phyloP scores from a whole-genome alignment of 1,284 basidiomycete species.

The Ustilago nuda region DNA sequence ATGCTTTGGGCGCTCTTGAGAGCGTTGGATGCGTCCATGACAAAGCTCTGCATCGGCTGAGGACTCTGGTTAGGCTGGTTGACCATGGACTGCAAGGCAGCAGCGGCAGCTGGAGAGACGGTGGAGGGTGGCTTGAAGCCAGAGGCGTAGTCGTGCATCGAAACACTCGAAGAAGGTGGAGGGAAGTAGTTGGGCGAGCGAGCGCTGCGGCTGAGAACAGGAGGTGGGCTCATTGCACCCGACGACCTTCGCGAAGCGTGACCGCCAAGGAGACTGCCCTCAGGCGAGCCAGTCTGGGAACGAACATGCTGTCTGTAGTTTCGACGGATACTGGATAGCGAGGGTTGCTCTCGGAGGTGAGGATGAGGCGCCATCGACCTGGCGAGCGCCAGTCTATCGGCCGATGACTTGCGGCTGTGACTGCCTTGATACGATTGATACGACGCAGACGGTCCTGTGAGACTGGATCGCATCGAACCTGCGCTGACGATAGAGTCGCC shows the following conservation, averaged over 20 bases:
- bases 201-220: slow-evolving; percentile 49
- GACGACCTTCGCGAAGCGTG: slow-evolving; percentile 39
- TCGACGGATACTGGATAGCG: slow-evolving; percentile 39
- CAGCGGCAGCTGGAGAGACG: slow-evolving; percentile 44
- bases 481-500: slow-evolving; percentile 26
- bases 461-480: slow-evolving; percentile 23
- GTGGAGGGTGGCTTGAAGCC: slow-evolving; percentile 51
- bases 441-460: slow-evolving; percentile 17
- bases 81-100: slow-evolving; percentile 38
- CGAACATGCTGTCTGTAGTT: slow-evolving; percentile 43
- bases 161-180: slow-evolving; percentile 25
- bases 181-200: slow-evolving; percentile 61
- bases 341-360: slow-evolving; percentile 34
- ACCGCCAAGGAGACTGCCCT: slow-evolving; percentile 36
- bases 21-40: slow-evolving; percentile 37
- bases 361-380: slow-evolving; percentile 38
- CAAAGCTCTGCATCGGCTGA: slow-evolving; percentile 17
- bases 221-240: slow-evolving; percentile 39
- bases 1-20: slow-evolving; percentile 29
- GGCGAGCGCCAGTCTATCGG: slow-evolving; percentile 36
- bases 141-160: slow-evolving; percentile 48
- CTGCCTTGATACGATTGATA: slow-evolving; percentile 21
- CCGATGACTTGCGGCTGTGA: slow-evolving; percentile 42
- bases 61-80: slow-evolving; percentile 16
- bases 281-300: slow-evolving; percentile 38